Evolutionary conservation across 2,329 filamentous ascomycete genomes (phyloP), one percentile per base, ranked within the genome.

Genomic region (Aspergillus novoparasiticus): DNA sequence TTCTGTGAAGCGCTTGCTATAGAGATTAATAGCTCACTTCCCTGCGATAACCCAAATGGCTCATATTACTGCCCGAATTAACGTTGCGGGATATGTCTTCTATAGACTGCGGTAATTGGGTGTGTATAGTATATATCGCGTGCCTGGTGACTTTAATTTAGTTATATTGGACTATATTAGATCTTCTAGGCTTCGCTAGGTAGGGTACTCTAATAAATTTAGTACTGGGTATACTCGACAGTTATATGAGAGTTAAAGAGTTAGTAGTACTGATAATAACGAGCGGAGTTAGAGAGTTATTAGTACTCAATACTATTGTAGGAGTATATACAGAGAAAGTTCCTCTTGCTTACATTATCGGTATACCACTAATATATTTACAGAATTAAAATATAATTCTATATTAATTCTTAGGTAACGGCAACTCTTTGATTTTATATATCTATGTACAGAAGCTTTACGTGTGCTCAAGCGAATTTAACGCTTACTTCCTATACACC

Each of bases 271-370:
- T 75, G 16, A 65, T 76, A 1, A 76, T 68, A 26, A 70, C 69
- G n/a, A 67, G 70, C 66, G 91, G 91, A 57, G 90, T 93, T 4
- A 90, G 83, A 9, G 83, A 85, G 67, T 74, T 85, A 10, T 92
- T 89, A 2, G 89, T 90, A 59, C 82, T 93, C 72, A 92, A 92
- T 72, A 90, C 88, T 34, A 78, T 92, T 59, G 90, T 90, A 1
- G 91, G 90, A 16, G 86, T 89, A 45, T 93, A 86, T 77, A 89
- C 89, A 0, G 91, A 94, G 76, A 85, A 86, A 68, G 88, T 91
- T 4, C 89, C 90, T 1, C 82, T 93, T 6, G 82, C 88, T 4
- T 86, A 89, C 67, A 82, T 88, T 56, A 85, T 87, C 23, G 86
- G 86, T 0, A 82, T 82, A 0, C 84, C 86, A 3, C 69, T 75